phyloP scores from a whole-genome alignment of 2,329 filamentous ascomycete species.

The Gaeumannomyces sp. region DNA sequence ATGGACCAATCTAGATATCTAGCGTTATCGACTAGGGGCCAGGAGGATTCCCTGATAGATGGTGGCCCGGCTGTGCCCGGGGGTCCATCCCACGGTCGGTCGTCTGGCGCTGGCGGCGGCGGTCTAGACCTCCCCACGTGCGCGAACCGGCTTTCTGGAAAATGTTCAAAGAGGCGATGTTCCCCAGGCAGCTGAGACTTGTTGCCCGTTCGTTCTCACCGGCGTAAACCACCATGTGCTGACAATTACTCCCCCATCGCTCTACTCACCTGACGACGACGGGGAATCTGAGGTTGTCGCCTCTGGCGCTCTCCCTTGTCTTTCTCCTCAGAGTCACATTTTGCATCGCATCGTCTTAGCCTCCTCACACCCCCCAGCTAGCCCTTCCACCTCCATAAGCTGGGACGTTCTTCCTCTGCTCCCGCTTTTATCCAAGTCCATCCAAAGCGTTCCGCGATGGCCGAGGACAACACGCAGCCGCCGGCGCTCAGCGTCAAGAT shows the following conservation, averaged over 20 bases:
- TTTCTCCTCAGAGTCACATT: background rate
- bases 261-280: too few species aligned
- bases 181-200: too few species aligned
- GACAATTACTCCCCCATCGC: background rate
- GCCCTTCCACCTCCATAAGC: background rate
- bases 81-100: background rate
- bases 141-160: background rate
- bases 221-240: background rate
- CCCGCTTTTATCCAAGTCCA: too few species aligned
- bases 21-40: background rate
- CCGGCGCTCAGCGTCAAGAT: constrained; percentile 5
- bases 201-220: too few species aligned
- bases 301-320: background rate
- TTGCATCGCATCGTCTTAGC: background rate
- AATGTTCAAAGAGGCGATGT: background rate
- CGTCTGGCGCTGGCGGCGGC: too few species aligned
- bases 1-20: background rate
- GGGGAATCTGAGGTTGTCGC: background rate
- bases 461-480: background rate
- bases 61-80: background rate
- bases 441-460: background rate
- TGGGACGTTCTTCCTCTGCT: background rate
- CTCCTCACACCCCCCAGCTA: background rate
- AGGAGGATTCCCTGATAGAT: background rate
- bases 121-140: constrained; percentile 1